Base-by-base conservation (phyloP, 1,284 basidiomycete species). In the Irpex sp. region DNA sequence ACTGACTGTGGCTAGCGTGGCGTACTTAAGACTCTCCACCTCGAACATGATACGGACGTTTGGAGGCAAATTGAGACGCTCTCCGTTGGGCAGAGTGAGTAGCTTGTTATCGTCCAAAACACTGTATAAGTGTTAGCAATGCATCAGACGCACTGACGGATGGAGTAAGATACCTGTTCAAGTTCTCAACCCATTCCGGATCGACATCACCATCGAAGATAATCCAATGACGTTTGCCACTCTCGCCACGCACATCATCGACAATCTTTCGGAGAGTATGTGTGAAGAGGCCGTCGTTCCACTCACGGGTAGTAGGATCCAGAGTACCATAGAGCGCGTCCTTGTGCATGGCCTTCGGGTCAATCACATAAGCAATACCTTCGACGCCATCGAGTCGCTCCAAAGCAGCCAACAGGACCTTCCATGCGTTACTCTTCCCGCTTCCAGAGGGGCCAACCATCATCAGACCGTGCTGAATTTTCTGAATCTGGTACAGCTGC, bases 31-130 rank as follows among this genome's bases (percentile, higher is more conserved):
- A 75, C 97, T 95, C 76, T 99, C 98, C 62, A 99, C 98, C 76
- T 99, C 97, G 73, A 99, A 99, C 94, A 99, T 96, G 77, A 99
- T 96, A 64, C 97, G 90, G 26, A 99, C 97, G 72, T 99, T 99
- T 2, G 94, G 85, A 1, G 97, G 98, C 49, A 99, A 83, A 71
- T 96, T 98, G 66, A 99, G 88, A 70, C 97, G 95, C 75, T 99
- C 97, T 71, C 97, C 97, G 67, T 99, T 99, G 1, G 97, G 97
- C 31, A 99, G 80, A 0, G 97, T 99, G 54, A 99, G 82, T 15
- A 99, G 82, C 77, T 98, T 98, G 84, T 99, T 99, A 78, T 99
- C 97, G 71, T 99, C 98, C 59, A 99, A 83, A 9, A 99, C 95
- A 86, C 95, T 98, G n/a, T n/a, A n/a, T n/a, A n/a, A n/a, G n/a